A percentile compares a stretch with the other conserved stretches of the same genome.
Evolutionary conservation across 257 asterid species (phyloP).

Genomic region (Fraxinus pennsylvanica): DNA sequence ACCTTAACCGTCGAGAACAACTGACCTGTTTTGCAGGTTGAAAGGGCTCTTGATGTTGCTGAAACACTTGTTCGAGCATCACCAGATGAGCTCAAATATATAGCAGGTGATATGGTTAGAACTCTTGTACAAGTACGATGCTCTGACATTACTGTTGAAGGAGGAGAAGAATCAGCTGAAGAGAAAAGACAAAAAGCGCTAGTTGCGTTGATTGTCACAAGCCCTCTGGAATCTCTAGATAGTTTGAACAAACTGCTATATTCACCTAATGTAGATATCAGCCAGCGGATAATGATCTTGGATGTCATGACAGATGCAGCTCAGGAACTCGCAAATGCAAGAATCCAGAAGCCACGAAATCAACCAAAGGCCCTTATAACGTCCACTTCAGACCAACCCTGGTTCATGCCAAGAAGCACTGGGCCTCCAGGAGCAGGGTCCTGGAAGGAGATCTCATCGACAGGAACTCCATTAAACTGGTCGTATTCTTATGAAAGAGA

Average conservation of each 20-base stretch:
- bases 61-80: slow-evolving; percentile 92
- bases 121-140: slow-evolving; percentile 83
- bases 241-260: slow-evolving; percentile 69
- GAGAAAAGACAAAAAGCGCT: slow-evolving; percentile 79
- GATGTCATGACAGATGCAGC: slow-evolving; percentile 91
- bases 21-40: slow-evolving; percentile 59
- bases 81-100: slow-evolving; percentile 82
- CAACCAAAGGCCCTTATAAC: slow-evolving; percentile 51
- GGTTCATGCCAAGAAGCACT: slow-evolving; percentile 69
- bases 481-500: slow-evolving; percentile 90
- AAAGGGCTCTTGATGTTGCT: slow-evolving; percentile 79
- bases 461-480: slow-evolving; percentile 75
- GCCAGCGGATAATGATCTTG: slow-evolving; percentile 90
- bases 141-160: slow-evolving; percentile 70
- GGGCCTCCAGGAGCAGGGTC: slow-evolving; percentile 78
- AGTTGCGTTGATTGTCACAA: slow-evolving; percentile 66
- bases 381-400: slow-evolving; percentile 64
- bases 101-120: slow-evolving; percentile 75
- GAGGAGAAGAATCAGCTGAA: slow-evolving; percentile 91
- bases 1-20: slow-evolving; percentile 17
- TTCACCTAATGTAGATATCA: slow-evolving; percentile 79
- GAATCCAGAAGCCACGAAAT: slow-evolving; percentile 40
- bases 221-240: slow-evolving; percentile 79
- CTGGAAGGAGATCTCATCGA: slow-evolving; percentile 80
- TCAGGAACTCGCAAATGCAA: slow-evolving; percentile 75